These are phyloP conservation scores for Metroxylon sagu DNA, from an alignment of 176 grass and related monocot species.

Conservation along the genomic window DNA sequence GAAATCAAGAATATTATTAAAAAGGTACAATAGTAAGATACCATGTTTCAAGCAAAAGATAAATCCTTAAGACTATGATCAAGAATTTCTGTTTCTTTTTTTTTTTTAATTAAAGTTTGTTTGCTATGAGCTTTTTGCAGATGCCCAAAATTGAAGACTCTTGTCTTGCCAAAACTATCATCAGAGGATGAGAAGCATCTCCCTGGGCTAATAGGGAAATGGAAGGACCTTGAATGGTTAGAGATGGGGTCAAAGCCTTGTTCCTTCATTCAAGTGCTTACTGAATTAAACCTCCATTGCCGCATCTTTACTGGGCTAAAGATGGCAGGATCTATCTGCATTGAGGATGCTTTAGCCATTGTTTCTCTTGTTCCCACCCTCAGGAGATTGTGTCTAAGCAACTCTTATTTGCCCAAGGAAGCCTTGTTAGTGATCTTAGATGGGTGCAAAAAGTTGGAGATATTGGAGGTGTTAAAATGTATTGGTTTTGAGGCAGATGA, in stretches of 20 bases:
- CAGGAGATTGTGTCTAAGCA: background rate
- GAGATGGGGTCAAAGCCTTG: conserved; percentile 1
- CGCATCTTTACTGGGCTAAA: background rate
- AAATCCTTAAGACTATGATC: no score
- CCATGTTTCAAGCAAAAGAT: no score
- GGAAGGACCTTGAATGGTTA: background rate
- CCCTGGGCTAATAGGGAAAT: background rate
- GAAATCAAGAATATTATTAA: no score
- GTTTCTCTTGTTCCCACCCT: background rate
- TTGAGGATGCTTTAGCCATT: background rate
- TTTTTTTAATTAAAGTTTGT: background rate
- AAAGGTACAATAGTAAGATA: no score
- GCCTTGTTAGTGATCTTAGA: no score
- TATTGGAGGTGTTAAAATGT: no score
- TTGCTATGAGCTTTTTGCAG: background rate
- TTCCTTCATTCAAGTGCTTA: background rate
- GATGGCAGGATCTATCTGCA: background rate
- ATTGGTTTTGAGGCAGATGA: no score
- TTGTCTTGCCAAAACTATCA: background rate
- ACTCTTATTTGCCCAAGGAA: no score
- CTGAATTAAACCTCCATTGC: background rate
- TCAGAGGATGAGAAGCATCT: background rate
- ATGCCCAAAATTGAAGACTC: background rate
- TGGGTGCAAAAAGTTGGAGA: no score
- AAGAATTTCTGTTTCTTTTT: no score